Evolutionary conservation across 306 rosid genomes (phyloP), one percentile per base, ranked within the genome.

Genomic region (Sindora glabra): DNA sequence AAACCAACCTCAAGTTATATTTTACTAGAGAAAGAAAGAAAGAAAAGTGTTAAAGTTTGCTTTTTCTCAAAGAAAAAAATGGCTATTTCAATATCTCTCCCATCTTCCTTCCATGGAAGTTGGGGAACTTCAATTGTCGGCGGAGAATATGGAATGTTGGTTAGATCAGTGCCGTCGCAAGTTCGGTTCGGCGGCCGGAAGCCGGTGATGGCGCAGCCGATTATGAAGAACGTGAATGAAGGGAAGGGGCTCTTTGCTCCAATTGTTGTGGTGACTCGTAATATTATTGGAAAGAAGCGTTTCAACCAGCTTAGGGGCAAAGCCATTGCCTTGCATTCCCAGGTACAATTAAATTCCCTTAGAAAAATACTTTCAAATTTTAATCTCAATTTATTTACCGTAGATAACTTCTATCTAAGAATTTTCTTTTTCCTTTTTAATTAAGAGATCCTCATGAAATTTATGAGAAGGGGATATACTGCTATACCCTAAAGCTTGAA

Each of bases 231-330:
- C 67, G 16, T 94, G 30, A 94, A 94, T 57, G 99, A 94, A 69
- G 99, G 99, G 49, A 94, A 89, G 69, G 99, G 99, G 34, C 6
- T 94, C 5, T 94, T 94, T 73, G 99, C 99, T 2, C 99, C 99
- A 8, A 1, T 76, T 72, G 99, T 94, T 12, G 81, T 94, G 10
- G 16, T 94, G 37, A 44, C 94, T 0, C 82, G 99, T 4, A 72
- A 94, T 42, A 51, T 94, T 24, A 50, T 94, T 63, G 99, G 97
- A 64, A 89, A 86, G 92, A 89, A 86, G 74, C 77, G 89, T 19
- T 94, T 94, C 87, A 94, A 94, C 41, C 99, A 86, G 76, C 7
- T 94, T 29, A 80, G 99, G 64, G 99, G 99, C 58, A 94, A 94
- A 76, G 99, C 99, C 25, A 94, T 94, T 77, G 97, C 99, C 66